Percentiles rank a stretch among this genome's conserved stretches.
phyloP scores from a whole-genome alignment of 768 basidiomycete species.

The Russula sp. region DNA sequence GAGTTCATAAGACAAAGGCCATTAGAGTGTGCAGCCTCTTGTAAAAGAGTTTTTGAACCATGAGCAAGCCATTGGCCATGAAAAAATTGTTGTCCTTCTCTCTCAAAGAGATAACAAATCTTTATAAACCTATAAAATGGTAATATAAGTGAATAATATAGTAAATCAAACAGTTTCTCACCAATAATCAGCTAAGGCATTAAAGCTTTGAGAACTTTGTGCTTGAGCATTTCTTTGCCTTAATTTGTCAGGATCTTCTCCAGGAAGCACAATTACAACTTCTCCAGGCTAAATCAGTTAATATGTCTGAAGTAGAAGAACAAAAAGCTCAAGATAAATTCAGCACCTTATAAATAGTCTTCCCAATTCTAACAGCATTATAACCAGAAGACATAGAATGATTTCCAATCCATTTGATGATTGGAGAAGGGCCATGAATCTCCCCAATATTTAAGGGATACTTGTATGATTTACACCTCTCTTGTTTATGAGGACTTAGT shows the following conservation, averaged over 20 bases:
- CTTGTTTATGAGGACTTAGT: neutral
- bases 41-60: constrained; percentile 56
- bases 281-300: constrained; percentile 45
- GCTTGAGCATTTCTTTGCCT: constrained; percentile 36
- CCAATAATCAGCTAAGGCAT: constrained; percentile 58
- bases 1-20: constrained; percentile 47
- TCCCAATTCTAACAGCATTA: constrained; percentile 44
- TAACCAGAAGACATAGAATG: neutral
- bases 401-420: constrained; percentile 11
- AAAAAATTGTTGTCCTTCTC: constrained; percentile 40
- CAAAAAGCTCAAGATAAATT: constrained; percentile 19
- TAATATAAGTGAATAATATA: neutral
- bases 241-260: constrained; percentile 38
- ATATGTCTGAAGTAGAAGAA: neutral
- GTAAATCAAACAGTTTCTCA: constrained; percentile 27
- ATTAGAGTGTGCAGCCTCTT: constrained; percentile 59
- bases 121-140: constrained; percentile 50
- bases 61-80: constrained; percentile 70
- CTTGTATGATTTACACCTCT: neutral
- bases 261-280: constrained; percentile 54
- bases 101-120: constrained; percentile 58
- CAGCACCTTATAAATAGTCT: constrained; percentile 48
- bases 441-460: neutral
- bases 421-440: constrained; percentile 29
- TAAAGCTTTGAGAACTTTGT: constrained; percentile 40